Evolutionary conservation across 148 eudicot species (phyloP).

Genomic region (Salicornia ramosissima): DNA sequence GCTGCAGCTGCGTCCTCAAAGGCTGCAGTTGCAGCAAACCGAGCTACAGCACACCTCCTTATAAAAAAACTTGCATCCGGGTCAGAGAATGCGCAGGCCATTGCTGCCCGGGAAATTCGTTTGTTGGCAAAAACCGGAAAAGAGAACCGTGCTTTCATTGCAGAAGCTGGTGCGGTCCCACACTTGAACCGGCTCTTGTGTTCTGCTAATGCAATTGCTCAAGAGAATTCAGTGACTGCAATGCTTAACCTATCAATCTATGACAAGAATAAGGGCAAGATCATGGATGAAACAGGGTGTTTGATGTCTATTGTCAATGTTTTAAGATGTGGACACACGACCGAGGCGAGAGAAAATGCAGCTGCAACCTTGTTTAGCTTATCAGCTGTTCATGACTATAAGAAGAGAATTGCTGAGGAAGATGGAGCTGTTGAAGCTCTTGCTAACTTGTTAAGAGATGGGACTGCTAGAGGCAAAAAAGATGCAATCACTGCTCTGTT

Average conservation of each 20-base stretch:
- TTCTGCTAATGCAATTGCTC: conserved; percentile 56
- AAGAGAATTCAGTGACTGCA: conserved; percentile 92
- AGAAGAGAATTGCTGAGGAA: conserved; percentile 58
- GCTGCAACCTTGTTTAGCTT: conserved; percentile 91
- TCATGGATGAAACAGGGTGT: conserved; percentile 71
- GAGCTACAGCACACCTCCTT: conserved; percentile 63
- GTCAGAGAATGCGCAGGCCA: conserved; percentile 49
- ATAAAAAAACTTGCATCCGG: conserved; percentile 60
- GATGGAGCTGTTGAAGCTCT: conserved; percentile 71
- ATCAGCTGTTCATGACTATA: conserved; percentile 77
- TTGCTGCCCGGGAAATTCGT: conserved; percentile 78
- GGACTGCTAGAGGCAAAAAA: conserved; percentile 69
- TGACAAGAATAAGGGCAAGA: conserved; percentile 59
- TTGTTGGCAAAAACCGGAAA: conserved; percentile 76
- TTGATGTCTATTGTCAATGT: conserved; percentile 56
- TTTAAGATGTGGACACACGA: conserved; percentile 54
- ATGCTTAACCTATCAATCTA: conserved; percentile 73
- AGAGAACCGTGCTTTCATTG: conserved; percentile 79
- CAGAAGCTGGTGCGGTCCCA: conserved; percentile 84
- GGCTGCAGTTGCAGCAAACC: conserved; percentile 70
- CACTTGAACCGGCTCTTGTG: conserved; percentile 51
- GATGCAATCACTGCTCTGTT: conserved; percentile 88
- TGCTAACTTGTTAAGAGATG: conserved; percentile 47
- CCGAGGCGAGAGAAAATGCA: conserved; percentile 84
- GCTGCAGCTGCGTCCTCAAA: conserved; percentile 43